Base-by-base conservation (phyloP, 352 stramenopile genomes). In the Phytopythium delawarense region DNA sequence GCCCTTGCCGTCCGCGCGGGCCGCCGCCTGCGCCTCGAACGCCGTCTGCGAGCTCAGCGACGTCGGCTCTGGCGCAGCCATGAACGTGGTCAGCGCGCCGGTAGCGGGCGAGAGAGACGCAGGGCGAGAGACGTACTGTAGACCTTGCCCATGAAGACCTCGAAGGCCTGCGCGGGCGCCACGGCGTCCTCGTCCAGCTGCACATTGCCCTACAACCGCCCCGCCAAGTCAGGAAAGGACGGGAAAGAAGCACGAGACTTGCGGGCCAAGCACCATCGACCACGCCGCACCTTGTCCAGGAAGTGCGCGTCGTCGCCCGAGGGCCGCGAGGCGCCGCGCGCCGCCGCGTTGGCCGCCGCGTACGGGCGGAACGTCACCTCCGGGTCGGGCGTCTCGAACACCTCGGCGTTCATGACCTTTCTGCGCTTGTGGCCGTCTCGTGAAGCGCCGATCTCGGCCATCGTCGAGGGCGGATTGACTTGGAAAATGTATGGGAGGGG, bases 91-190 rank as follows among this genome's bases (percentile, higher is more conserved):
- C 12, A 40, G 35, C 35, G 12, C 35, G 35, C 1, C 35, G 35
- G 8, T 40, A 40, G 35, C 8, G 35, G 9, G 35, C 8, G 35
- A 40, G 35, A 11, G 35, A 45, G 16, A n/a, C 2, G 39, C 12
- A 18, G 16, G 12, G 28, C 28, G 39, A 13, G 39, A 76, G 13
- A 76, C 70, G 64, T 52, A 92, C 83, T 90, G 71, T 92, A 92
- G 40, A 92, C 72, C 75, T 90, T 92, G 67, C 83, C 83, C 83
- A 92, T 92, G 56, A 92, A 92, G 7, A 77, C 83, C 55, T 90
- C 83, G 23, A 92, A 92, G 28, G 83, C 83, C 60, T 83, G 68
- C 12, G 66, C 75, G 13, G 79, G 75, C 20, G 73, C 61, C 7
- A 92, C 52, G 30, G 70, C 67, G 13, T 76, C 67, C 61, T 89